Conservation (phyloP, 768 basidiomycete species). For the Phlegmacium glaucopus region DNA sequence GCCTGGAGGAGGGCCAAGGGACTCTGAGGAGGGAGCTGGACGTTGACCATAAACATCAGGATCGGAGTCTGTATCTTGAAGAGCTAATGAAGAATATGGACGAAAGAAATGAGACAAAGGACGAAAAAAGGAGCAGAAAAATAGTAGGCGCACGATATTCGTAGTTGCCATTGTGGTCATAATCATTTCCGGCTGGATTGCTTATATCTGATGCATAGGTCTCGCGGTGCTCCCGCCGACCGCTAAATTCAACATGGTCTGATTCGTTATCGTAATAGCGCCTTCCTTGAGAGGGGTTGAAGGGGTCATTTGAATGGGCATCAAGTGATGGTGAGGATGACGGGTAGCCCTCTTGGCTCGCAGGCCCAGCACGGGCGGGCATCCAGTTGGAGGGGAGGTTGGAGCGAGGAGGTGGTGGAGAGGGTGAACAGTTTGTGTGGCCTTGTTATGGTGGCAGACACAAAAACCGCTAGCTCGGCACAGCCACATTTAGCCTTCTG, state of each 20-base stretch:
- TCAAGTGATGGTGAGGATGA: constrained; percentile 59
- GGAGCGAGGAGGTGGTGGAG: constrained; percentile 18
- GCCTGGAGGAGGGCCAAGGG: constrained; percentile 51
- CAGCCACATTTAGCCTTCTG: no score
- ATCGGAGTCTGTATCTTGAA: constrained; percentile 84
- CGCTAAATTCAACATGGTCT: constrained; percentile 61
- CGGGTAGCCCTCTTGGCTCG: constrained; percentile 62
- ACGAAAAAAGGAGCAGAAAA: constrained; percentile 10
- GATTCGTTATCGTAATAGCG: constrained; percentile 77
- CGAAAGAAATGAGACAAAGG: constrained; percentile 17
- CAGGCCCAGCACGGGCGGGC: constrained; percentile 53
- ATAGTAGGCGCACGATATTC: constrained; percentile 53
- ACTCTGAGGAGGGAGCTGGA: constrained; percentile 74
- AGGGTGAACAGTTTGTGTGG: background rate
- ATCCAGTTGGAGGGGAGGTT: constrained; percentile 29
- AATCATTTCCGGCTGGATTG: constrained; percentile 61
- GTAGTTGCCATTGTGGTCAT: constrained; percentile 62
- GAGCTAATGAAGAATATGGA: constrained; percentile 38
- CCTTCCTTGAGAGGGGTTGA: constrained; percentile 41
- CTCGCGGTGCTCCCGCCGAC: constrained; percentile 47
- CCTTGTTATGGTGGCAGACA: constrained; percentile 7
- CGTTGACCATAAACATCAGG: constrained; percentile 68
- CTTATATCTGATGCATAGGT: constrained; percentile 71
- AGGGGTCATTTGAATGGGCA: constrained; percentile 66
- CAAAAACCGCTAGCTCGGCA: background rate